Evolutionary conservation across 208 protist species (phyloP).

Genomic region (Leishmania gerbilli): DNA sequence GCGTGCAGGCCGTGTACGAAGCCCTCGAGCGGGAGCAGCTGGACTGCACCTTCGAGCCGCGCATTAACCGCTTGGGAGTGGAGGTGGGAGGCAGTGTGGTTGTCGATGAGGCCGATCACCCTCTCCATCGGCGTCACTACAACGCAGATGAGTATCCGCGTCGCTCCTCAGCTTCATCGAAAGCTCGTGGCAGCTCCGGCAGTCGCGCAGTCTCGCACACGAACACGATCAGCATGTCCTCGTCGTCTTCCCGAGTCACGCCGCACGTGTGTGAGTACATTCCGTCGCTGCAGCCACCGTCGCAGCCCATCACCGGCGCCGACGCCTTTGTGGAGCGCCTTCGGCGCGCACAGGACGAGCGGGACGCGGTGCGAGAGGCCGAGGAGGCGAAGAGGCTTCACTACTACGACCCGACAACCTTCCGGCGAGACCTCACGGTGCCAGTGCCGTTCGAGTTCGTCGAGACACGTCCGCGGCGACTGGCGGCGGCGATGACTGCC

Average conservation of each 20-base stretch:
- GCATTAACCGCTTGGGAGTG: constrained; percentile 19
- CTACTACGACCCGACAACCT: constrained; percentile 39
- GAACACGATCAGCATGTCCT: constrained; percentile 3
- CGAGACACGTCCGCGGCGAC: constrained; percentile 12
- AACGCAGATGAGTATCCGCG: neutral
- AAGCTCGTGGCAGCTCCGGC: neutral
- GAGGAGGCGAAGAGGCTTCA: constrained; percentile 46
- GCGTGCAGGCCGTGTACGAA: constrained; percentile 64
- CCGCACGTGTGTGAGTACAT: constrained; percentile 7
- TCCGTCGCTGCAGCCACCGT: constrained; percentile 20
- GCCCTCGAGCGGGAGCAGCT: constrained; percentile 49
- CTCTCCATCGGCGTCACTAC: neutral
- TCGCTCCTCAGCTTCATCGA: neutral
- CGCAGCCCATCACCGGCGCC: constrained; percentile 34
- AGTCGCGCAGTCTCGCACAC: neutral
- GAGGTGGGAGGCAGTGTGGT: constrained; percentile 5
- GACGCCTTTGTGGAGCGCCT: constrained; percentile 53
- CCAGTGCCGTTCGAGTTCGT: constrained; percentile 49
- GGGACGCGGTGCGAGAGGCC: constrained; percentile 23
- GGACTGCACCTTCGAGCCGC: constrained; percentile 58
- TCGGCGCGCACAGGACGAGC: constrained; percentile 32
- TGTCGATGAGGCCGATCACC: neutral
- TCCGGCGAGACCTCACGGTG: constrained; percentile 37
- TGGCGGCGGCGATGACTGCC: neutral
- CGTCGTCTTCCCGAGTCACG: neutral